Evolutionary conservation across 192 early-diverging fungal genomes (phyloP), one percentile per base, ranked within the genome.

Genomic region (Coemansia pectinata): DNA sequence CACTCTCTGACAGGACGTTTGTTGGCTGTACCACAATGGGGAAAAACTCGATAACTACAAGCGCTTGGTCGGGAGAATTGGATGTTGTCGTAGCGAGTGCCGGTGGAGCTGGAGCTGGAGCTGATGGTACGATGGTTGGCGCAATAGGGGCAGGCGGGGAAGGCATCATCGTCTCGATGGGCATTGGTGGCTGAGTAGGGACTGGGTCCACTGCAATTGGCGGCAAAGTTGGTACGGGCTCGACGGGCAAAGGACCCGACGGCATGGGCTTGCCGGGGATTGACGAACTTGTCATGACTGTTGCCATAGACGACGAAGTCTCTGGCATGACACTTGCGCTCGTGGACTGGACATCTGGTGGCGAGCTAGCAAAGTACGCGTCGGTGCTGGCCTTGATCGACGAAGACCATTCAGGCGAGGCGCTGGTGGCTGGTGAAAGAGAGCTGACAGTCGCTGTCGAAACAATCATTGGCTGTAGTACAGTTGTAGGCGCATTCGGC

Each of bases 1-100:
- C 29, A 29, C 29, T 58, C 15, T 58, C 55, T 6, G 4, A 6
- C 29, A 29, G 55, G 6, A 5, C 62, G 48, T 21, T 70, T 47
- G 59, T 64, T 48, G 67, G 59, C 60, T 72, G 23, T 1, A 62
- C 31, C 25, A 66, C 5, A 17, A 67, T 38, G 0, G 72, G 64
- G 23, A 68, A 39, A 63, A 74, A 79, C 53, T 79, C 68, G 17
- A 74, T 71, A 5, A 74, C 62, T 1, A 74, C 61, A 12, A 79
- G 40, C 2, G 63, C 52, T 38, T 74, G 63, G 0, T 38, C 65
- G 23, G 65, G 50, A 36, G 21, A 34, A n/a, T 14, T 50, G 3
- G 66, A 67, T n/a, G 42, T 63, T 2, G 66, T 41, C 10, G 36
- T 10, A 5, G 53, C 57, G 8, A 63, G 67, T 36, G 47, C 62